Percentiles rank a stretch among this genome's conserved stretches.
phyloP scores from a whole-genome alignment of 768 basidiomycete genomes.

The Suillus placidus region DNA sequence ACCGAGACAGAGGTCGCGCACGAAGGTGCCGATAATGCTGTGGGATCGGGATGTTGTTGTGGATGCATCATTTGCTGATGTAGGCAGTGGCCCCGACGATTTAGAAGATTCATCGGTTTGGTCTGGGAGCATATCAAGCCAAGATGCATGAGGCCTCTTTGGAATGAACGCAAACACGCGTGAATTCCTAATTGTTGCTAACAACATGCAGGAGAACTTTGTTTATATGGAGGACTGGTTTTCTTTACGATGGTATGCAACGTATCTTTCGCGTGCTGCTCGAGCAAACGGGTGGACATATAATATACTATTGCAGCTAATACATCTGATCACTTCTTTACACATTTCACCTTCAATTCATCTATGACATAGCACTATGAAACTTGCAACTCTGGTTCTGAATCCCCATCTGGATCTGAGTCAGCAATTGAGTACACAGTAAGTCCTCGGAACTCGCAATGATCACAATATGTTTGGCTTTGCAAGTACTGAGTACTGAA shows the following conservation, averaged over 20 bases:
- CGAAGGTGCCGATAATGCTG: conserved; percentile 23
- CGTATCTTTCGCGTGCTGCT: neutral
- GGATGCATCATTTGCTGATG: conserved; percentile 44
- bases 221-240: conserved; percentile 1
- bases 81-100: neutral
- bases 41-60: conserved; percentile 37
- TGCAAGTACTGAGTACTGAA: neutral
- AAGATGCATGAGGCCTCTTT: neutral
- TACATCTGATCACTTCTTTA: neutral
- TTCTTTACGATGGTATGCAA: conserved; percentile 3
- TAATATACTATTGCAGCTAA: conserved; percentile 5
- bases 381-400: neutral
- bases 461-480: neutral
- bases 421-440: neutral
- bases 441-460: neutral
- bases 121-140: neutral
- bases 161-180: neutral
- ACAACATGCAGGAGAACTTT: neutral
- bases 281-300: conserved; percentile 1
- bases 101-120: neutral
- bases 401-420: neutral
- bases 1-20: conserved; percentile 17
- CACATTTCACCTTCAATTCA: neutral
- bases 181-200: neutral
- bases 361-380: neutral